Percentiles rank a stretch among this genome's conserved stretches.
phyloP scores from a whole-genome alignment of 148 eudicot genomes.

The Rheum nobile region DNA sequence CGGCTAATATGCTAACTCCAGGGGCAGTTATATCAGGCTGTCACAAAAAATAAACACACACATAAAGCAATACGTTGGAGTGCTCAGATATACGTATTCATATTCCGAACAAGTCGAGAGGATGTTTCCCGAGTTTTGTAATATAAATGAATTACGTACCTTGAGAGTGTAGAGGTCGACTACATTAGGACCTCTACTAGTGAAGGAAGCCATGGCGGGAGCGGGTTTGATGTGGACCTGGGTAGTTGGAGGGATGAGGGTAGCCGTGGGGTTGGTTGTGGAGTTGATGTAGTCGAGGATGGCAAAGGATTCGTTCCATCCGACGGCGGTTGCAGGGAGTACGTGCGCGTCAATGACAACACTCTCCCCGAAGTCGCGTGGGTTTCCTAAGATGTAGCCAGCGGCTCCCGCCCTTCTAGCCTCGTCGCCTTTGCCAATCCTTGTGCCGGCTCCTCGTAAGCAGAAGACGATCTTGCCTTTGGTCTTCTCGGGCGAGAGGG shows the following conservation, averaged over 20 bases:
- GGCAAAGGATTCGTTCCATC: conserved; percentile 16
- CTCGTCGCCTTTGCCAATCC: conserved; percentile 60
- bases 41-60: no score
- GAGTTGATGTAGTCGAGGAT: conserved; percentile 54
- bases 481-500: conserved; percentile 48
- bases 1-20: conserved; percentile 19
- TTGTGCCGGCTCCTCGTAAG: conserved; percentile 49
- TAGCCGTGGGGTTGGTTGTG: conserved; percentile 34
- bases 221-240: conserved; percentile 34
- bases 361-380: conserved; percentile 26
- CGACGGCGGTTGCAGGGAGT: conserved; percentile 73
- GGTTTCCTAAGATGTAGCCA: conserved; percentile 53
- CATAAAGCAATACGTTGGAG: no score
- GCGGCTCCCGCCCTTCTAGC: conserved; percentile 69
- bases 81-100: no score
- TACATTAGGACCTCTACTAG: conserved; percentile 57
- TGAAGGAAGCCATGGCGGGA: conserved; percentile 63
- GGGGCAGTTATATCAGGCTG: conserved; percentile 29
- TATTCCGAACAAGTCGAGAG: no score
- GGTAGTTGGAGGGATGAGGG: conserved; percentile 41
- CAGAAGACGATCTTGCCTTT: conserved; percentile 71
- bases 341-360: conserved; percentile 43
- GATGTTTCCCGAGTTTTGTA: no score
- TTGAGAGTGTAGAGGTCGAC: conserved; percentile 51
- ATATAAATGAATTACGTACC: no score